phyloP scores from a whole-genome alignment of 108 stramenopile genomes.

The Bacterosira constricta region DNA sequence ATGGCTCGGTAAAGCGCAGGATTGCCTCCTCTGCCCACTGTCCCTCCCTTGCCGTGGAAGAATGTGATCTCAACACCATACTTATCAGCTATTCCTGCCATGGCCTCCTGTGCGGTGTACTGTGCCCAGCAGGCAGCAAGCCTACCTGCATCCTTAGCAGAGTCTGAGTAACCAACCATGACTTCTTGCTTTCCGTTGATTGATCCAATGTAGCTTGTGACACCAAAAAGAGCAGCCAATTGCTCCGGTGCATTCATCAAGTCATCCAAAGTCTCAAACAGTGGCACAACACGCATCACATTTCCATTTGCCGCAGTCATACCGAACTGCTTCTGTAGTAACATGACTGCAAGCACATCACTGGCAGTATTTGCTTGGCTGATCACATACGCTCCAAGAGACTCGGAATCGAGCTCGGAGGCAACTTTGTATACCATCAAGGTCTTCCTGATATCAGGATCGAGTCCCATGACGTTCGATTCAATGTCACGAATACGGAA shows the following conservation, averaged over 20 bases:
- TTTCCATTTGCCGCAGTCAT: constrained; percentile 76
- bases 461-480: constrained; percentile 59
- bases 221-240: constrained; percentile 74
- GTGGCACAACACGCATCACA: constrained; percentile 94
- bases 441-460: constrained; percentile 68
- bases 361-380: constrained; percentile 90
- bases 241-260: constrained; percentile 75
- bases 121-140: constrained; percentile 96
- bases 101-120: constrained; percentile 91
- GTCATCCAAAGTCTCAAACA: constrained; percentile 97
- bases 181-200: constrained; percentile 93
- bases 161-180: constrained; percentile 98
- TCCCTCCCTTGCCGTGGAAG: constrained; percentile 98
- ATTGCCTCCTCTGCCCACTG: constrained; percentile 96
- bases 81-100: constrained; percentile 80
- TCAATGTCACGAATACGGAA: constrained; percentile 74
- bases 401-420: constrained; percentile 75
- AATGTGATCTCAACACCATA: constrained; percentile 90
- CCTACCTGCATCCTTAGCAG: constrained; percentile 96
- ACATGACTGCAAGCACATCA: constrained; percentile 97
- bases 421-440: constrained; percentile 75
- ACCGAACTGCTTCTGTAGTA: constrained; percentile 93
- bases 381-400: constrained; percentile 97
- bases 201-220: constrained; percentile 80
- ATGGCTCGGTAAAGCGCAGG: constrained; percentile 89